Base-by-base conservation (phyloP, 2,329 filamentous ascomycete genomes). In the Drechslerella dactyloides region DNA sequence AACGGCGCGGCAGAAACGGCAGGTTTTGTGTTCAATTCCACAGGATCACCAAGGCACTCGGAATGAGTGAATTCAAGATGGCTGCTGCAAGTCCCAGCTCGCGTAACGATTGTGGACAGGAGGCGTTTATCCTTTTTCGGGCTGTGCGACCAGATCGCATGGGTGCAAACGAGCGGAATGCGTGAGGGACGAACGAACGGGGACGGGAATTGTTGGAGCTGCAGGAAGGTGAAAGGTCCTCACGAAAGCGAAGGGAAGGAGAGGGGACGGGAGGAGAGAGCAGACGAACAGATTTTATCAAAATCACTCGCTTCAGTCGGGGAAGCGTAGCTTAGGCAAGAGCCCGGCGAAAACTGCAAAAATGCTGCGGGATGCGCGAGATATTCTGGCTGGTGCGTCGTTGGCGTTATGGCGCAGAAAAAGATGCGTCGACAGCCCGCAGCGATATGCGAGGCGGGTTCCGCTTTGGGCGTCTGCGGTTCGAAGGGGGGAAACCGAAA, bases 351-450 rank as follows among this genome's bases (percentile, higher is more conserved):
- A 72, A 65, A 61, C 64, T 42, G 35, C 53, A 23, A 53, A 72
- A 65, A 61, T 65, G 68, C 60, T 72, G 68, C 55, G 64, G 68
- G 60, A 72, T 72, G 68, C 56, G 68, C 60, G 68, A 72, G 68
- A 72, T 72, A 72, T 44, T 72, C 55, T 52, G 50, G 60, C 59
- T 27, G 23, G 30, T 60, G 55, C 46, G 37, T 42, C 13, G 37
- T 53, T 59, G 66, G 59, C 46, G 62, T 60, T 65, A 60, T 61
- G 48, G 57, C 51, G 30, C 33, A 23, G 48, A 63, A 30, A 53
- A 35, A 33, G 27, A 56, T 56, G 56, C 56, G 68, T 65, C 54
- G 68, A 72, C 60, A 35, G 30, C 53, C 17, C 27, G n/a, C n/a
- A 35, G 24, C 48, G 37, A 37, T 53, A 65, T 60, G 68, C 68